phyloP scores from a whole-genome alignment of 306 rosid genomes.

The Argentina anserina region DNA sequence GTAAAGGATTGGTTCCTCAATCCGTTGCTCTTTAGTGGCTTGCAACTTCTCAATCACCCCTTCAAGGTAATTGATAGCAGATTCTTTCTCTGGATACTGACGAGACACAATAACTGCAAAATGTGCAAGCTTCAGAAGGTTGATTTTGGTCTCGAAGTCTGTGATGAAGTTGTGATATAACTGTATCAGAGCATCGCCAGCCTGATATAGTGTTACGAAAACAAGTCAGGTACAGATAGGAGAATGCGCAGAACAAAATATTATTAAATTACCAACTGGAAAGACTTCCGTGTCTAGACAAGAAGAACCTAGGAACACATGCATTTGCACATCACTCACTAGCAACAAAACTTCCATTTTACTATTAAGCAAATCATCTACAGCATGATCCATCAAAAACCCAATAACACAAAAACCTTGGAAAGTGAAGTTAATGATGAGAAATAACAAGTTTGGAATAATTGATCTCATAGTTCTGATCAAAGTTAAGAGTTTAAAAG shows the following conservation, averaged over 20 bases:
- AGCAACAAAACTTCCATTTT: neutral
- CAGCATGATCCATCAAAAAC: neutral
- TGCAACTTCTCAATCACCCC: slow-evolving; percentile 90
- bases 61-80: slow-evolving; percentile 81
- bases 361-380: neutral
- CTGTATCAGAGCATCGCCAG: slow-evolving; percentile 97
- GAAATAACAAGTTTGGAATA: neutral
- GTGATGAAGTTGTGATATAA: slow-evolving; percentile 95
- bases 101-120: slow-evolving; percentile 97
- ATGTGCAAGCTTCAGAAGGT: slow-evolving; percentile 98
- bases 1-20: slow-evolving; percentile 86
- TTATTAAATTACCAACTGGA: neutral
- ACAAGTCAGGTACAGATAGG: slow-evolving; percentile 5
- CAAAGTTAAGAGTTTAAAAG: neutral
- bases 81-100: slow-evolving; percentile 90
- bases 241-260: neutral
- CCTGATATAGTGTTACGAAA: slow-evolving; percentile 46
- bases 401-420: neutral
- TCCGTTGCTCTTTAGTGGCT: slow-evolving; percentile 83
- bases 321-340: neutral
- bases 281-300: neutral
- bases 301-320: neutral
- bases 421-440: neutral
- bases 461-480: neutral
- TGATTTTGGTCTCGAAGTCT: slow-evolving; percentile 95